Conservation (phyloP, 441 rosid genomes). For the Raphanus hybrid region DNA sequence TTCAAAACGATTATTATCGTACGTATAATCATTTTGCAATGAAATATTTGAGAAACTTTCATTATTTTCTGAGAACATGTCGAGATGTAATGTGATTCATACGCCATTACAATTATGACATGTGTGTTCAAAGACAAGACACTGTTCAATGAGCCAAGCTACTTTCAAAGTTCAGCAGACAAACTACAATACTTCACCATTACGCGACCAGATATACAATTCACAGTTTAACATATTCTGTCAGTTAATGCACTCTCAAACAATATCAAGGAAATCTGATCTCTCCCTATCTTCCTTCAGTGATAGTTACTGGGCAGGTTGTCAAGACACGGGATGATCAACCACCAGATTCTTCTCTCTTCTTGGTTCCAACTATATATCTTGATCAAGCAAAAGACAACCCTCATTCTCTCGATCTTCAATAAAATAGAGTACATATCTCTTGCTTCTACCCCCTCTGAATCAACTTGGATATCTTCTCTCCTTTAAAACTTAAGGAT, state of each 20-base stretch:
- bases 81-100: neutral
- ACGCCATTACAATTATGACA: neutral
- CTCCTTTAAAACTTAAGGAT: neutral
- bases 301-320: neutral
- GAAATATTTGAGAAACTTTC: neutral
- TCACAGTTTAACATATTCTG: neutral
- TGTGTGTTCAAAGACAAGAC: neutral
- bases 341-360: neutral
- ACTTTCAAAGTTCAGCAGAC: neutral
- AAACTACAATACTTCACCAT: neutral
- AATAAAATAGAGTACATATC: neutral
- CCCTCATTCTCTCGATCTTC: neutral
- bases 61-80: neutral
- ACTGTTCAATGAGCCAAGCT: neutral
- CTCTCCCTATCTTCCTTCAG: neutral
- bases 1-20: neutral
- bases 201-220: too few species aligned
- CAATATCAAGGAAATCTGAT: neutral
- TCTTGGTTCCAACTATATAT: neutral
- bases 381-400: neutral
- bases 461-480: neutral
- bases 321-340: neutral
- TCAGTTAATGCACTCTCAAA: neutral
- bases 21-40: neutral
- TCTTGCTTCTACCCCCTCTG: neutral